Base-by-base conservation (phyloP, 176 grass and related monocot genomes). In the Carex littledalei region DNA sequence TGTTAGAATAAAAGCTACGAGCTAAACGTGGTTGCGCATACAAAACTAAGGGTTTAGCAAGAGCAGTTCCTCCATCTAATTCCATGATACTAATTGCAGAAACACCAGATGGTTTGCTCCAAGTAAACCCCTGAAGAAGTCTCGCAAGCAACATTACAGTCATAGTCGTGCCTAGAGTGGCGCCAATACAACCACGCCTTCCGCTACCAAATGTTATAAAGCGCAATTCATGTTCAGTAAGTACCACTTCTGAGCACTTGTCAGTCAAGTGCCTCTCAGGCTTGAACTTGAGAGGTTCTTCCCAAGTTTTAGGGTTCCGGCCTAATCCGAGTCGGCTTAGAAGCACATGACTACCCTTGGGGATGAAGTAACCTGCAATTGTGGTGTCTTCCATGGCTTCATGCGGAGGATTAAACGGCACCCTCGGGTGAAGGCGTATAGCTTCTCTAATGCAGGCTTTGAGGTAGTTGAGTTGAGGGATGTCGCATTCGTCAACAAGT, bases 191-290 rank as follows among this genome's bases (percentile, higher is more conserved):
- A 26, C 57, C 37, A 0, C 89, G 76, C 22, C 89, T 64, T 29
- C 89, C 86, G 0, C 34, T 62, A 17, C 53, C 59, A 11, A 90
- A 90, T 8, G 89, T 79, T 50, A 91, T 82, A 53, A 91, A 85
- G 3, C 75, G 54, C 15, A 90, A 59, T 1, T 86, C 34, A 0
- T 55, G 86, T 22, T 90, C 74, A 0, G 82, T 78, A 1, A 90
- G 85, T n/a, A 32, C 47, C 0, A 90, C 82, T 4, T 79, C 29
- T 0, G 17, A 14, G 3, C 0, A 64, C 5, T 78, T 55, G 12
- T 63, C 32, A 18, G 2, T 47, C 41, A 87, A 15, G 47, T 91
- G 90, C 2, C 84, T 52, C 3, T 81, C 81, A 0, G 87, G 90
- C 3, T 45, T 26, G 29, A 84, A 91, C 8, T 3, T 29, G 0